Evolutionary conservation across 2,329 filamentous ascomycete species (phyloP).

Genomic region (Fusarium dimerum): DNA sequence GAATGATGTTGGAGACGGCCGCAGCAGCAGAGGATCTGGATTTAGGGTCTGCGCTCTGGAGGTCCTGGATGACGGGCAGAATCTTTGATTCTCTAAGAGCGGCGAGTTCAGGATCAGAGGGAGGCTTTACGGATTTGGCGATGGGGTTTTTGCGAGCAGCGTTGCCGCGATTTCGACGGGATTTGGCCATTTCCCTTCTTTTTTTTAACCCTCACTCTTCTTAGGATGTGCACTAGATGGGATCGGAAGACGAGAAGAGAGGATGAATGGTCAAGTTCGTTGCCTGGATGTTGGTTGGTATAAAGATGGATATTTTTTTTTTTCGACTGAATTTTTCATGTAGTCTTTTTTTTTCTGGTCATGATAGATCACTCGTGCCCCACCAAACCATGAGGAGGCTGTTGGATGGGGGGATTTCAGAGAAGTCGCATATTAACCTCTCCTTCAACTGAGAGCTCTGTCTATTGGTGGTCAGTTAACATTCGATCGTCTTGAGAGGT

Average conservation of each 20-base stretch:
- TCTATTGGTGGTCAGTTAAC: too few relatives aligned
- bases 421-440: not conserved
- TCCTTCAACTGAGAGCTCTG: too few relatives aligned
- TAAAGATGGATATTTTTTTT: not conserved
- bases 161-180: conserved; percentile 54
- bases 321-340: conserved; percentile 16
- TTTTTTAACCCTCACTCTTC: not conserved
- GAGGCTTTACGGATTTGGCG: conserved; percentile 59
- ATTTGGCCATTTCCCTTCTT: conserved; percentile 55
- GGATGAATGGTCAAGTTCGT: not conserved
- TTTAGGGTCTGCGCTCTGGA: conserved; percentile 60
- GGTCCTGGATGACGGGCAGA: conserved; percentile 61
- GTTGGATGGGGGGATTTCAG: not conserved
- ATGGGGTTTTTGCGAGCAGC: conserved; percentile 55
- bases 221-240: not conserved
- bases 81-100: conserved; percentile 64
- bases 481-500: too few relatives aligned
- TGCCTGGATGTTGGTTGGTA: not conserved
- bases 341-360: conserved; percentile 12
- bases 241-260: not conserved
- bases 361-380: conserved; percentile 17
- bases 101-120: conserved; percentile 63
- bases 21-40: conserved; percentile 59
- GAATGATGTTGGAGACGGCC: conserved; percentile 62
- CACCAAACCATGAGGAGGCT: conserved; percentile 10